Base-by-base conservation (phyloP, 1,284 basidiomycete genomes). In the Irpex sp. region DNA sequence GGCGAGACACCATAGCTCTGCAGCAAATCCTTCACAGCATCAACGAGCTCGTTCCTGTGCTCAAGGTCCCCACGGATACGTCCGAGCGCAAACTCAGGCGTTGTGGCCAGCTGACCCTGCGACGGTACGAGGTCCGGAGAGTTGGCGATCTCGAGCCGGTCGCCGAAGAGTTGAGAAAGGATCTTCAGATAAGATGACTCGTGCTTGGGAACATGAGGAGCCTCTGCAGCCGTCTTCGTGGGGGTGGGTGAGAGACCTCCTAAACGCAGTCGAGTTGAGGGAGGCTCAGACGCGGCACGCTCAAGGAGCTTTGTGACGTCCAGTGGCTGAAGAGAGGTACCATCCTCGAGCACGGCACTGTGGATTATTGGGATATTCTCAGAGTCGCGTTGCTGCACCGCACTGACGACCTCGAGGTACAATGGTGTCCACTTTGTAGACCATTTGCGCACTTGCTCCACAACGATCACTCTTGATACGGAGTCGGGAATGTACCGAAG, bases 111-210 rank as follows among this genome's bases (percentile, higher is more conserved):
- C 56, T 82, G 75, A 21, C 93, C 91, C 65, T 89, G 82, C 16
- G 86, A 75, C 7, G 82, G 70, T 59, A 94, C 86, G 19, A 90
- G 81, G 16, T 83, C 77, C 0, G 94, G 94, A 16, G 88, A 86
- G 75, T 99, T 99, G 71, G 89, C 82, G 61, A 99, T 82, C 64
- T 94, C 87, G 2, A 99, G 80, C 1, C 93, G 86, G n/a, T 90
- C 85, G 35, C 78, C 80, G 70, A 98, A 98, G 42, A 96, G 77
- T 66, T 93, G 89, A 33, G 84, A 76, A 58, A 99, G 87, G 58
- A 98, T 90, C 71, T 90, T 90, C 65, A 90, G 94, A 80, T 99
- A 99, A 5, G 94, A 90, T 12, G 85, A 79, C 77, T 99, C 96
- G 73, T 98, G 93, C 71, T 88, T 88, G 36, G 95, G 94, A 45